Conservation (phyloP, 1,284 basidiomycete species). For the Ceratobasidium sp. region DNA sequence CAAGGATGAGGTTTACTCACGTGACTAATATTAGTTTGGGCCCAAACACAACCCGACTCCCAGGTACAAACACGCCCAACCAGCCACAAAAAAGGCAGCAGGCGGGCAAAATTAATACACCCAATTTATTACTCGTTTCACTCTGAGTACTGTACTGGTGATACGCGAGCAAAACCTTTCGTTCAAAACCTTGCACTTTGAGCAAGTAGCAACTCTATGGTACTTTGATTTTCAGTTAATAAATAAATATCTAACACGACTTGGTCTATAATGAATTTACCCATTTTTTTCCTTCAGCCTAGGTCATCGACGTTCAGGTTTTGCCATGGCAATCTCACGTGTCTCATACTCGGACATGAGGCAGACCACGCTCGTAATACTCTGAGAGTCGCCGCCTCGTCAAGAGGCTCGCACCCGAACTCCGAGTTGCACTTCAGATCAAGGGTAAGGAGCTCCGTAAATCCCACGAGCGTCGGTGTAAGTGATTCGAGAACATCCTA, state of each 20-base stretch:
- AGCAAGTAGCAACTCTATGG: not conserved
- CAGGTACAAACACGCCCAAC: not conserved
- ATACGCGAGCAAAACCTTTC: not conserved
- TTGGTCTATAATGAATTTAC: not conserved
- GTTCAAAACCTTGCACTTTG: not conserved
- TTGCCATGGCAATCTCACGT: slow-evolving; percentile 25
- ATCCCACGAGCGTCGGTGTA: slow-evolving; percentile 7
- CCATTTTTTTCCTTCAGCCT: not conserved
- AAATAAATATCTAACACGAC: not conserved
- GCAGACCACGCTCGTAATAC: slow-evolving; percentile 9
- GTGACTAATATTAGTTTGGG: not conserved
- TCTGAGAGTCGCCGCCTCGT: not conserved
- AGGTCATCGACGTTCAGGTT: slow-evolving; percentile 2
- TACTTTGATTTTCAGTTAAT: not conserved
- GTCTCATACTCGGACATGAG: slow-evolving; percentile 28
- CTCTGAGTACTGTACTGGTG: not conserved
- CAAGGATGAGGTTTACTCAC: not conserved
- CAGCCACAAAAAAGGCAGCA: too few relatives aligned
- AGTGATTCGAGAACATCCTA: slow-evolving; percentile 31
- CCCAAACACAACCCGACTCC: not conserved
- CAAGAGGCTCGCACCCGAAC: slow-evolving; percentile 11
- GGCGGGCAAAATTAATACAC: too few relatives aligned
- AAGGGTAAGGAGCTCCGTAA: slow-evolving; percentile 17
- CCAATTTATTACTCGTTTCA: not conserved
- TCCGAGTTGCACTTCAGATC: slow-evolving; percentile 34